Conservation (phyloP, 371 early-diverging fungal genomes). For the Mucor saturninus region DNA sequence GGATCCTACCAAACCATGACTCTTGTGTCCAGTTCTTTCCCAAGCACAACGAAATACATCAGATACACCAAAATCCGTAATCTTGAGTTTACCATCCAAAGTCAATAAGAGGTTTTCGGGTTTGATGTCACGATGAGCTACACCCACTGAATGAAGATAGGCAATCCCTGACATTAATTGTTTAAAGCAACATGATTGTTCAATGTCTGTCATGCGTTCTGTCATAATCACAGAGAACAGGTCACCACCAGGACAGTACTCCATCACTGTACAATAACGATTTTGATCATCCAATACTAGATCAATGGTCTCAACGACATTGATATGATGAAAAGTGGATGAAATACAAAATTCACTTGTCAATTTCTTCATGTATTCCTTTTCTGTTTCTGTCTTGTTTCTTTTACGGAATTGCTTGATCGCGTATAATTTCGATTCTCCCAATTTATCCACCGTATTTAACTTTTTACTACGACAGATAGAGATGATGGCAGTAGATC, state of each 20-base stretch:
- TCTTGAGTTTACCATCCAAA: slow-evolving; percentile 79
- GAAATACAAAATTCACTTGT: slow-evolving; percentile 92
- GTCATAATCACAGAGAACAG: slow-evolving; percentile 71
- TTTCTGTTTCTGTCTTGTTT: slow-evolving; percentile 81
- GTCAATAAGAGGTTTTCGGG: slow-evolving; percentile 92
- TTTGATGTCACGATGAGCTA: slow-evolving; percentile 88
- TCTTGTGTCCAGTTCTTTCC: slow-evolving; percentile 68
- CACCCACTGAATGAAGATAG: slow-evolving; percentile 91
- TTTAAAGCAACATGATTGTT: slow-evolving; percentile 84
- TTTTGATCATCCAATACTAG: slow-evolving; percentile 84
- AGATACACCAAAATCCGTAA: slow-evolving; percentile 96
- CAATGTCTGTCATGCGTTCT: slow-evolving; percentile 66
- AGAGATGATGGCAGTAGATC: slow-evolving; percentile 87
- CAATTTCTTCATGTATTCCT: slow-evolving; percentile 90
- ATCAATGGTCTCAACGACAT: slow-evolving; percentile 91
- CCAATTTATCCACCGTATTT: background rate
- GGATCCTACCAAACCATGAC: slow-evolving; percentile 80
- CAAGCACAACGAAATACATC: slow-evolving; percentile 87
- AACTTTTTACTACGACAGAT: slow-evolving; percentile 61
- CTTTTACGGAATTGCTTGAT: slow-evolving; percentile 93
- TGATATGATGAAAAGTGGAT: slow-evolving; percentile 83
- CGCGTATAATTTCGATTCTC: slow-evolving; percentile 73
- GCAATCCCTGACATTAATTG: slow-evolving; percentile 87
- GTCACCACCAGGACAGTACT: slow-evolving; percentile 82
- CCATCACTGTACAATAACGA: slow-evolving; percentile 95